A percentile compares a stretch with the other conserved stretches of the same genome.
Conservation (phyloP, 306 rosid genomes). For the Clitoria ternatea region DNA sequence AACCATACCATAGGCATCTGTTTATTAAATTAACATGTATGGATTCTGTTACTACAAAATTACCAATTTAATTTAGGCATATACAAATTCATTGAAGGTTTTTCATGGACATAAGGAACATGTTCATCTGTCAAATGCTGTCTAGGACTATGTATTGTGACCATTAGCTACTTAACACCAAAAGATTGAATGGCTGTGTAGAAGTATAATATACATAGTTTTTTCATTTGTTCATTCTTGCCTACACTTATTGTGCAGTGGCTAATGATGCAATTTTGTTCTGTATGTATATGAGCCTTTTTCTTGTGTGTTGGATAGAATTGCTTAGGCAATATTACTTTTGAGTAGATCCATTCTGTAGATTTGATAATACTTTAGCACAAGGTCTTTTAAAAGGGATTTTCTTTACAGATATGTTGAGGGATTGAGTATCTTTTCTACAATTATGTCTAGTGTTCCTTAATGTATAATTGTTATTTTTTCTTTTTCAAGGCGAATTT, state of each 20-base stretch:
- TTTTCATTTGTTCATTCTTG: not conserved
- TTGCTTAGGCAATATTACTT: not conserved
- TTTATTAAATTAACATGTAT: not conserved
- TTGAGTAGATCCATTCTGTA: not conserved
- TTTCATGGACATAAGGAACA: not conserved
- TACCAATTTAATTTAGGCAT: not conserved
- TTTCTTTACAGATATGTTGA: not conserved
- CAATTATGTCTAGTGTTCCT: not conserved
- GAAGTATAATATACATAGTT: not conserved
- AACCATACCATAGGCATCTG: not conserved
- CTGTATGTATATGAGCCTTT: not conserved
- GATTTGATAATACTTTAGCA: too few relatives aligned
- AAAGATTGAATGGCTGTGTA: not conserved
- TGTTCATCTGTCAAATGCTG: not conserved
- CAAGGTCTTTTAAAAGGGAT: not conserved
- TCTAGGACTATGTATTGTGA: not conserved
- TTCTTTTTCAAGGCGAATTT: not conserved
- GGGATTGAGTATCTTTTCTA: not conserved
- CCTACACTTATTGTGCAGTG: not conserved
- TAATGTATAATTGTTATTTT: not conserved
- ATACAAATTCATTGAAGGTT: not conserved
- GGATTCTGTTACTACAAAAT: not conserved
- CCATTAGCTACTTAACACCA: not conserved
- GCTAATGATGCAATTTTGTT: not conserved
- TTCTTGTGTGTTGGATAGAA: not conserved